These are phyloP conservation scores for Fusarium sp. DNA, from an alignment of 2,329 filamentous ascomycete species.

Conservation along the genomic window DNA sequence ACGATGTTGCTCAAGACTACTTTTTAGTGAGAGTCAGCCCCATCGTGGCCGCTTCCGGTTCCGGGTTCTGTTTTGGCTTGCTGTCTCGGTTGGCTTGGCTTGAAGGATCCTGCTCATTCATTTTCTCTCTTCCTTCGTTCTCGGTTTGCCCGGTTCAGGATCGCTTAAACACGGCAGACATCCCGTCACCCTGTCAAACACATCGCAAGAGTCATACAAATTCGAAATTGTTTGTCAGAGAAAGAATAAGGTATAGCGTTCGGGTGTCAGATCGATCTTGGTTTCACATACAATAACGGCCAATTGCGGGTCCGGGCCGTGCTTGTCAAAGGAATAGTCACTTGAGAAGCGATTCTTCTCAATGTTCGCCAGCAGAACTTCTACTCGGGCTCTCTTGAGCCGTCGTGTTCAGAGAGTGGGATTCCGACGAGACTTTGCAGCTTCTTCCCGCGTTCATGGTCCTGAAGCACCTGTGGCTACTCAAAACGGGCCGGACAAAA, in stretches of 20 bases:
- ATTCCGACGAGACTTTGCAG: conserved; percentile 33
- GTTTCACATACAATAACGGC: conserved; percentile 19
- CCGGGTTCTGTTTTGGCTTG: conserved; percentile 6
- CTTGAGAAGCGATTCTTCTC: conserved; percentile 2
- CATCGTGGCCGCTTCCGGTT: conserved; percentile 23
- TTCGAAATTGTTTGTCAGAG: not conserved
- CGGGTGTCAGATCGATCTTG: conserved; percentile 22
- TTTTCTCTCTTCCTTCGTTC: conserved; percentile 6
- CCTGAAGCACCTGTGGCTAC: conserved; percentile 20
- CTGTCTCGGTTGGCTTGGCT: conserved; percentile 15
- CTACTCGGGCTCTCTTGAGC: conserved; percentile 37
- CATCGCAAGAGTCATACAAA: conserved; percentile 6
- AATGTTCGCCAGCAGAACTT: conserved; percentile 40
- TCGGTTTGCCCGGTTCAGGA: conserved; percentile 25
- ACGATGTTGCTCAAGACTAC: conserved; percentile 27
- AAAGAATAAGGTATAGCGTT: conserved; percentile 13
- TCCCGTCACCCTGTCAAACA: not conserved
- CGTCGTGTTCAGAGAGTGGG: conserved; percentile 30
- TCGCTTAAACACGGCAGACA: conserved; percentile 39
- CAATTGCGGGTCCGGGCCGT: conserved; percentile 18
- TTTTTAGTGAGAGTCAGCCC: conserved; percentile 39
- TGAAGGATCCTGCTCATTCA: conserved; percentile 24
- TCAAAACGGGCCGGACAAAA: conserved; percentile 14
- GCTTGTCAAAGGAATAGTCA: conserved; percentile 4
- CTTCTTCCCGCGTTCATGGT: conserved; percentile 20